Conservation (phyloP, 2,329 filamentous ascomycete genomes). For the Penicillium hesseltinei region DNA sequence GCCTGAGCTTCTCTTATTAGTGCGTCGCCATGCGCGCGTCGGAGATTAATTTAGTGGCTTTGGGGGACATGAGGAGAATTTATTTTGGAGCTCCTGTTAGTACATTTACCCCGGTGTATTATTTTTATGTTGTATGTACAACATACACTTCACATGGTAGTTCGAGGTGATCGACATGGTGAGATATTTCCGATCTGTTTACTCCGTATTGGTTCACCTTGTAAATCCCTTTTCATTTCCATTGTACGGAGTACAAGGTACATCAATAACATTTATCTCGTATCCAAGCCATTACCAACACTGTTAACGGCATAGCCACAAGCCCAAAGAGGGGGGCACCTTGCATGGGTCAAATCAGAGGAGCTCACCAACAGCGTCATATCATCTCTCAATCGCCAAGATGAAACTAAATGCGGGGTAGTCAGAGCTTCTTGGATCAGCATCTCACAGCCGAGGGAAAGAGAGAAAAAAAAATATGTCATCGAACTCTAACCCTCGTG, state of each 20-base stretch:
- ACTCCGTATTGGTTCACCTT: too few species aligned
- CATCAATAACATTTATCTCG: not conserved
- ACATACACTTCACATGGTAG: not conserved
- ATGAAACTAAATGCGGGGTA: constrained; percentile 4
- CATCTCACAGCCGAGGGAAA: not conserved
- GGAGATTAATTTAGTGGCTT: constrained; percentile 12
- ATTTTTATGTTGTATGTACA: not conserved
- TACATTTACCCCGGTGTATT: not conserved
- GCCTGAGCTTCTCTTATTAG: constrained; percentile 1
- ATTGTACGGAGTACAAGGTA: not conserved
- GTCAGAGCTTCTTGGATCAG: not conserved
- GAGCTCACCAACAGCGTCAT: not conserved
- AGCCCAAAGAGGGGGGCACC: not conserved
- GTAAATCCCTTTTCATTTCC: not conserved
- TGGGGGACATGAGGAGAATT: not conserved
- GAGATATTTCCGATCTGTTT: not conserved
- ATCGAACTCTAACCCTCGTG: not conserved
- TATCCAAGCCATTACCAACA: not conserved
- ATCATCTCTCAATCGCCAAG: not conserved
- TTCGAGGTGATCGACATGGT: not conserved
- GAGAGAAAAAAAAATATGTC: not conserved
- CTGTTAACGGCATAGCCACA: not conserved
- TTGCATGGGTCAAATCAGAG: not conserved
- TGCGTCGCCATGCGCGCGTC: constrained; percentile 8
- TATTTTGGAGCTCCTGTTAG: not conserved